phyloP scores from a whole-genome alignment of 208 protist genomes.

The Wallacemonas sp. region DNA sequence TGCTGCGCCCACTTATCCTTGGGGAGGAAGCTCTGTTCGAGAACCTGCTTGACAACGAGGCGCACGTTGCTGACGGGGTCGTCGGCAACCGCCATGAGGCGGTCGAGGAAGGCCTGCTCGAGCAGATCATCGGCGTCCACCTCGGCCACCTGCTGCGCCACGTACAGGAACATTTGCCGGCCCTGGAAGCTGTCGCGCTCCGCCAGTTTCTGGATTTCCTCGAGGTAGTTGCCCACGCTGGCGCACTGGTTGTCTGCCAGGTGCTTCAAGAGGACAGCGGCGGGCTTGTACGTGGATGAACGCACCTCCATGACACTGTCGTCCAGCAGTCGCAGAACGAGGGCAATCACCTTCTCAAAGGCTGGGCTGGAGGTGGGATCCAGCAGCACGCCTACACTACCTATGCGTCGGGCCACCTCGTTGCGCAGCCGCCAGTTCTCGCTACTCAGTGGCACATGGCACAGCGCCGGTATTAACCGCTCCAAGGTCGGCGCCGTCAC shows the following conservation, averaged over 20 bases:
- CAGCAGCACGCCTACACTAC: conserved; percentile 70
- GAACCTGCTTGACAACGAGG: conserved; percentile 65
- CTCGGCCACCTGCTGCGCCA: conserved; percentile 76
- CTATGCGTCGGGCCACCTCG: conserved; percentile 88
- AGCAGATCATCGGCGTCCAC: conserved; percentile 56
- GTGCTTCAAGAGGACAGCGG: conserved; percentile 71
- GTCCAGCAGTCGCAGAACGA: conserved; percentile 80
- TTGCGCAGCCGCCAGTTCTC: conserved; percentile 95
- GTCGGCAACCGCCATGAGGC: conserved; percentile 45
- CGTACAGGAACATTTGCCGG: conserved; percentile 88
- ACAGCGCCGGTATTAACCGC: conserved; percentile 75
- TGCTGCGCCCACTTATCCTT: conserved; percentile 44
- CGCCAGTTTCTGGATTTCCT: conserved; percentile 74
- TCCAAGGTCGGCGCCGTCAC: conserved; percentile 57
- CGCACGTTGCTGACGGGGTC: conserved; percentile 91
- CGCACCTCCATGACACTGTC: conserved; percentile 92
- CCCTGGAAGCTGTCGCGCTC: conserved; percentile 73
- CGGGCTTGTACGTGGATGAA: conserved; percentile 73
- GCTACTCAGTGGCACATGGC: conserved; percentile 79
- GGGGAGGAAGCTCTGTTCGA: conserved; percentile 56
- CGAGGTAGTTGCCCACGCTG: conserved; percentile 45
- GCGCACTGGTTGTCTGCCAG: conserved; percentile 36
- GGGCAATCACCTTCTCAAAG: conserved; percentile 49
- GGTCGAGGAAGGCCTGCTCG: conserved; percentile 49
- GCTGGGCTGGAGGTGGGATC: conserved; percentile 43